Conservation (phyloP, 352 stramenopile genomes). For the Globisporangium apiculatum region DNA sequence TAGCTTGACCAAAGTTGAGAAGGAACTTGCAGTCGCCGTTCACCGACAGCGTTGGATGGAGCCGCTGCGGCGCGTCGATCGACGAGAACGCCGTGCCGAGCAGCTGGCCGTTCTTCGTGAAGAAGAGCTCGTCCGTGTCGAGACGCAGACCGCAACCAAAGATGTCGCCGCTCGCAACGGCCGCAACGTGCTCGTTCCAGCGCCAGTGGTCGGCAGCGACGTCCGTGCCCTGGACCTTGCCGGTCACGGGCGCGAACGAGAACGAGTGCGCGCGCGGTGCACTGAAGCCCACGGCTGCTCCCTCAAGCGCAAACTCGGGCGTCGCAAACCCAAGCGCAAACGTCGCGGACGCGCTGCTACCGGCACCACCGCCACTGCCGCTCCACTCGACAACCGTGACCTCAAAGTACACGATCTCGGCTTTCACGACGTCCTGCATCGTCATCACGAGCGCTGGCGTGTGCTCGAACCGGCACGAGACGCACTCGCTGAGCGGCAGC, state of each 20-base stretch:
- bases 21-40: slow-evolving; percentile 72
- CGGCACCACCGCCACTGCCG: slow-evolving; percentile 9
- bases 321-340: slow-evolving; percentile 63
- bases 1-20: slow-evolving; percentile 53
- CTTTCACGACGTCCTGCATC: slow-evolving; percentile 61
- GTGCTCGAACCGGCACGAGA: slow-evolving; percentile 81
- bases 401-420: slow-evolving; percentile 80
- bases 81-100: slow-evolving; percentile 78
- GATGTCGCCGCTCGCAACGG: slow-evolving; percentile 50
- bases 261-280: slow-evolving; percentile 41
- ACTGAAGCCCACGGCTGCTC: slow-evolving; percentile 41
- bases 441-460: slow-evolving; percentile 65
- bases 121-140: slow-evolving; percentile 81
- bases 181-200: slow-evolving; percentile 49
- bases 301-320: slow-evolving; percentile 63
- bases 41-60: slow-evolving; percentile 78
- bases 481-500: slow-evolving; percentile 20
- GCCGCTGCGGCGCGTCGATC: slow-evolving; percentile 24
- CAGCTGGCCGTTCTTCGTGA: slow-evolving; percentile 79
- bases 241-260: slow-evolving; percentile 57
- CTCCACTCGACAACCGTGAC: slow-evolving; percentile 64
- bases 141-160: slow-evolving; percentile 75
- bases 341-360: neutral
- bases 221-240: slow-evolving; percentile 61
- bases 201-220: slow-evolving; percentile 51